These are phyloP conservation scores for Parmales sp. DNA, from an alignment of 108 stramenopile species.

Conservation along the genomic window DNA sequence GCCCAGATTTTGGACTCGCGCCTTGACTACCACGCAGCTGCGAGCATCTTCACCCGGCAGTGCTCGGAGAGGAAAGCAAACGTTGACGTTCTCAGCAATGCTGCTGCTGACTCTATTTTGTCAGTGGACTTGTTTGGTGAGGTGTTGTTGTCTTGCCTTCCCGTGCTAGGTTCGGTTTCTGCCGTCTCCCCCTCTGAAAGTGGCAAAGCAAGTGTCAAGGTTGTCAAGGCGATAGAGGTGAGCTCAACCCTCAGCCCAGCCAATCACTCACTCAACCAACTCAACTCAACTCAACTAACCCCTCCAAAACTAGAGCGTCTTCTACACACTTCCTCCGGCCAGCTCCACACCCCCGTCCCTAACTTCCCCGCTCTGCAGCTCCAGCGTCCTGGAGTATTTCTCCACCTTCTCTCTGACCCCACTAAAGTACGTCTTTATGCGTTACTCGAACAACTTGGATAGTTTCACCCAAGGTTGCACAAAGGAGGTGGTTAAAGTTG, in stretches of 20 bases:
- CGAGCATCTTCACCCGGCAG: background rate
- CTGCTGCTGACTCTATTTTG: background rate
- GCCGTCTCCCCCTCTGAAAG: background rate
- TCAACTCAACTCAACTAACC: no score
- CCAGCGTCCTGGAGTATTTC: background rate
- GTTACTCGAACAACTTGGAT: background rate
- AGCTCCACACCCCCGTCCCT: background rate
- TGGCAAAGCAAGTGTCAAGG: background rate
- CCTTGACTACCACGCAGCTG: background rate
- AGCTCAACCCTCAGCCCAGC: background rate
- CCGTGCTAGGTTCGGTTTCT: background rate
- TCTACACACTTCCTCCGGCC: background rate
- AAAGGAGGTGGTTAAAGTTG: background rate
- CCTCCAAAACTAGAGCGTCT: background rate
- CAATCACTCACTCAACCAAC: background rate
- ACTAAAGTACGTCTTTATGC: conserved; percentile 1
- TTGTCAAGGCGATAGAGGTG: background rate
- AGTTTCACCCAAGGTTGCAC: background rate
- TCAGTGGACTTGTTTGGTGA: background rate
- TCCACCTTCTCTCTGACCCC: background rate
- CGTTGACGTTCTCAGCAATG: background rate
- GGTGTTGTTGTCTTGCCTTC: no score
- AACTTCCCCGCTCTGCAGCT: background rate
- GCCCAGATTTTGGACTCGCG: background rate
- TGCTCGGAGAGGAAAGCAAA: background rate